Percentiles rank a stretch among this genome's conserved stretches.
These are phyloP conservation scores for Beauveria asiatica DNA, from an alignment of 2,329 filamentous ascomycete genomes.

Conservation along the genomic window DNA sequence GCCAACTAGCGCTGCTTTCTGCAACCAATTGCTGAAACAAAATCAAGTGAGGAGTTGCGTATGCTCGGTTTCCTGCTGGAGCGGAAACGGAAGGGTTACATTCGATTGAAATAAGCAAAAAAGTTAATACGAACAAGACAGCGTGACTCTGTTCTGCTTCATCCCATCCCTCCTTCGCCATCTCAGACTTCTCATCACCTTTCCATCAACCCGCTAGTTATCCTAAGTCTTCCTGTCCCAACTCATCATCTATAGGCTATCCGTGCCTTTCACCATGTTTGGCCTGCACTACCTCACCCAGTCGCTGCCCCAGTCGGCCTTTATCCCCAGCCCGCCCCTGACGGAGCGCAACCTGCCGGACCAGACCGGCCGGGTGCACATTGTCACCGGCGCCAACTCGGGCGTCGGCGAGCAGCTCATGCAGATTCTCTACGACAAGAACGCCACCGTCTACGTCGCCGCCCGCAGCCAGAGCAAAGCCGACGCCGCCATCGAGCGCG, in stretches of 20 bases:
- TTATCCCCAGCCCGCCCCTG: slow-evolving; percentile 6
- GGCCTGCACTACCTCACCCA: slow-evolving; percentile 10
- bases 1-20: too few relatives aligned
- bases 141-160: too few relatives aligned
- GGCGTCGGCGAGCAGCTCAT: slow-evolving; percentile 40
- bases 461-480: slow-evolving; percentile 34
- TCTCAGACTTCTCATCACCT: too few relatives aligned
- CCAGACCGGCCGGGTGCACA: slow-evolving; percentile 28
- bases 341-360: slow-evolving; percentile 8
- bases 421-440: slow-evolving; percentile 40
- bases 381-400: slow-evolving; percentile 31
- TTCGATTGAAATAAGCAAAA: too few relatives aligned
- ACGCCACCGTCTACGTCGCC: slow-evolving; percentile 42
- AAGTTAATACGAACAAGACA: too few relatives aligned
- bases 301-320: slow-evolving; percentile 4
- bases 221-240: too few relatives aligned
- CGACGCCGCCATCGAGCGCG: slow-evolving; percentile 29
- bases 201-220: too few relatives aligned
- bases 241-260: background rate
- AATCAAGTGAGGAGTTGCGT: too few relatives aligned
- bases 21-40: too few relatives aligned
- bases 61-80: too few relatives aligned
- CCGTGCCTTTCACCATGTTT: background rate
- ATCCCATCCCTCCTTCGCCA: too few relatives aligned
- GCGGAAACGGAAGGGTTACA: too few relatives aligned